These are phyloP conservation scores for Alternaria sp. DNA, from an alignment of 2,329 filamentous ascomycete species.

Conservation along the genomic window DNA sequence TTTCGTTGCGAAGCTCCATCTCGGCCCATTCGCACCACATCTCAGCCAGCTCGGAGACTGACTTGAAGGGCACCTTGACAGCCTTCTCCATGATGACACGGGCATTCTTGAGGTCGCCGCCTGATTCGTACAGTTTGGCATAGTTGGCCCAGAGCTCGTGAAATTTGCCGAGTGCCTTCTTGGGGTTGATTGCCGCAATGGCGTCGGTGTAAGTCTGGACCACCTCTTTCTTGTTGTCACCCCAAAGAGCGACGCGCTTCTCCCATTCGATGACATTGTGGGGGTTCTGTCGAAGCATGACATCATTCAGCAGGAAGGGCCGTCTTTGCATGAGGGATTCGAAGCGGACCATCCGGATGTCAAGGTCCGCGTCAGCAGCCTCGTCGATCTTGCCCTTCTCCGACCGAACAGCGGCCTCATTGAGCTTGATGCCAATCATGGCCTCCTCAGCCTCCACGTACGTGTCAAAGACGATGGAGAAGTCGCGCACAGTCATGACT, in stretches of 20 bases:
- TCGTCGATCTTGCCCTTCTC: slow-evolving; percentile 79
- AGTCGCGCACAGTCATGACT: slow-evolving; percentile 98
- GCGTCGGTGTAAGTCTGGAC: slow-evolving; percentile 95
- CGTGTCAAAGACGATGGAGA: slow-evolving; percentile 93
- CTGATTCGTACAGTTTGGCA: slow-evolving; percentile 93
- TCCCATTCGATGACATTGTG: slow-evolving; percentile 97
- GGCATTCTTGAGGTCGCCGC: slow-evolving; percentile 82
- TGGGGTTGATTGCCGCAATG: slow-evolving; percentile 89
- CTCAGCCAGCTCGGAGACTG: slow-evolving; percentile 93
- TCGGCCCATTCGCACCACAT: slow-evolving; percentile 99
- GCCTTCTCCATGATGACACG: slow-evolving; percentile 97
- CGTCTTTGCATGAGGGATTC: slow-evolving; percentile 97
- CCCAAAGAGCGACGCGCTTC: slow-evolving; percentile 95
- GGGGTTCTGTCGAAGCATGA: slow-evolving; percentile 91
- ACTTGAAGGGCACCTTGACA: slow-evolving; percentile 96
- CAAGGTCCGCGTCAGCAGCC: slow-evolving; percentile 89
- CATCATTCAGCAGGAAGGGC: slow-evolving; percentile 95
- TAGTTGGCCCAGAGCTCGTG: slow-evolving; percentile 97
- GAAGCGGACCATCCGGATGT: slow-evolving; percentile 96
- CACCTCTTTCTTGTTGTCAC: slow-evolving; percentile 87
- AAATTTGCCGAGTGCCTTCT: slow-evolving; percentile 91
- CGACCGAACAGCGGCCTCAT: slow-evolving; percentile 79
- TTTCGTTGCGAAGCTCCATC: slow-evolving; percentile 94
- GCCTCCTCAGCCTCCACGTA: slow-evolving; percentile 98
- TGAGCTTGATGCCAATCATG: slow-evolving; percentile 89